Base-by-base conservation (phyloP, 2,329 filamentous ascomycete genomes). In the Xylaria sp. region DNA sequence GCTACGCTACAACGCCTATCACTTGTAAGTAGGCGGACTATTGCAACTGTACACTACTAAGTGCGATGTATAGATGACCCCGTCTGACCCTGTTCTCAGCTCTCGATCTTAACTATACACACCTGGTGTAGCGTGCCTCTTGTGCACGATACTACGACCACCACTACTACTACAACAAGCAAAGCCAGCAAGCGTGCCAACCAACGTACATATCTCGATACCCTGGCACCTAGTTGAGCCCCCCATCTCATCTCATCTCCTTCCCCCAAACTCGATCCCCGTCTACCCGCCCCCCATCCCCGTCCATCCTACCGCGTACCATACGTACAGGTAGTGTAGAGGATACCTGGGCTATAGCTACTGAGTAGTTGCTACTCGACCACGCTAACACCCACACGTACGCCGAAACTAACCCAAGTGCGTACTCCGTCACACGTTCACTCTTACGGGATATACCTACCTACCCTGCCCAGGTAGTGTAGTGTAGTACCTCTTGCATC, bases 1-100 rank as follows among this genome's bases (percentile, higher is more conserved):
- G 42, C 37, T 60, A 35, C 57, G 12, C 28, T 31, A 31, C 28
- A 4, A 31, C 28, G 28, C 28, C 28, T 9, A 31, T 31, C n/a
- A n/a, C n/a, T n/a, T n/a, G n/a, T n/a, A n/a, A 9, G 28, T 31
- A 21, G 33, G 33, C 23, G 25, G 49, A 38, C 21, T 43, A 47
- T 33, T 31, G 52, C 25, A 51, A 42, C 55, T 17, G 38, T 33
- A 40, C 55, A 47, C 46, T 53, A 33, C 57, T n/a, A n/a, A 45
- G 52, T 53, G 57, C 61, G 45, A 55, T 58, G 35, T 55, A 62
- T 55, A 59, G 51, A 65, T 62, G 54, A 52, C 59, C 62, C 59
- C 33, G 59, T 57, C 43, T 58, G 63, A 56, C 59, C 60, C 53
- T 57, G 60, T 60, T 46, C 60, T 65, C 60, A 63, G 60, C 60